Evolutionary conservation across 495 filamentous ascomycete species (phyloP).

Genomic region (Hyaloscypha hepaticicola): DNA sequence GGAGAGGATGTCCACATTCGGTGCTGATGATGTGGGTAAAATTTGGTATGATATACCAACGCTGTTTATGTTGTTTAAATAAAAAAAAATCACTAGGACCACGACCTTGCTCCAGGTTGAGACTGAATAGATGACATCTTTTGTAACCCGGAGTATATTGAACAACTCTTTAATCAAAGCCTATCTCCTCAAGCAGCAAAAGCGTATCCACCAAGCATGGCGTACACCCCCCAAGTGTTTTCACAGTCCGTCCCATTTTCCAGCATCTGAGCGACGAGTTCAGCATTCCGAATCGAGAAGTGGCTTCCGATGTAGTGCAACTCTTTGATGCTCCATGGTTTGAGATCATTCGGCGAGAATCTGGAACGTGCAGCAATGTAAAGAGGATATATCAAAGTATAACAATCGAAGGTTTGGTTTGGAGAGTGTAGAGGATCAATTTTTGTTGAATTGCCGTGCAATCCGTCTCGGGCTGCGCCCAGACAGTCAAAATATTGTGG

Average conservation of each 20-base stretch:
- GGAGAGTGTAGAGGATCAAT: background rate
- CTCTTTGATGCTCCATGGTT: conserved; percentile 33
- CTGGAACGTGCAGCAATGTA: conserved; percentile 32
- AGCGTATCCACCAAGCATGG: conserved; percentile 39
- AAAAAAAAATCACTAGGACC: no score
- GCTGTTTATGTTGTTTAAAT: no score
- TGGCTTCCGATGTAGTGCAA: conserved; percentile 30
- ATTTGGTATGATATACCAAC: no score
- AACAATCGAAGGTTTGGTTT: conserved; percentile 7
- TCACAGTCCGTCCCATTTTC: conserved; percentile 8
- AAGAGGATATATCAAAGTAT: conserved; percentile 36
- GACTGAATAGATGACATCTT: no score
- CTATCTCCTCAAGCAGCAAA: conserved; percentile 25
- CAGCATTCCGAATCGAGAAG: conserved; percentile 34
- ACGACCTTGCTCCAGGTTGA: no score
- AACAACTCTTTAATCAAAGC: no score
- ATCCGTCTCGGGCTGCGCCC: conserved; percentile 8
- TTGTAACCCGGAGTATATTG: no score
- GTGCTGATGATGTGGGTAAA: no score
- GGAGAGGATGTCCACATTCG: no score
- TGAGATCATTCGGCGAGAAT: conserved; percentile 14
- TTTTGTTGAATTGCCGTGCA: conserved; percentile 6
- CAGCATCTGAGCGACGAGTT: conserved; percentile 30
- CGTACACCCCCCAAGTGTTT: conserved; percentile 36
- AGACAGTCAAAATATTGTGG: conserved; percentile 31